Percentiles rank a stretch among this genome's conserved stretches.
Evolutionary conservation across 805 yeast genomes (phyloP).

Genomic region (Cyberlindnera euphorbiae): DNA sequence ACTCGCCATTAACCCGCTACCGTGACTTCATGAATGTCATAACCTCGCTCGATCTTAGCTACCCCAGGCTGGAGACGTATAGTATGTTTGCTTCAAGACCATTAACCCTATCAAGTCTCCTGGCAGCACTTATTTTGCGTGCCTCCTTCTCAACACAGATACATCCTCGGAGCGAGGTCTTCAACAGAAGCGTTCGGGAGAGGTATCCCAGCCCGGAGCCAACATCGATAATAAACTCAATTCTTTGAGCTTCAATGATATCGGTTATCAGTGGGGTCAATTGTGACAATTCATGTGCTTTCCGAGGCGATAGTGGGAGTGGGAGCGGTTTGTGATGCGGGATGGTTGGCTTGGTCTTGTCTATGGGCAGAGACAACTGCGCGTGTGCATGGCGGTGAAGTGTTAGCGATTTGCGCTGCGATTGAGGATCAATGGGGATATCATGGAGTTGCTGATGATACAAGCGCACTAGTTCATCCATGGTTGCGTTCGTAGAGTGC

Average conservation of each 20-base stretch:
- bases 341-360: not conserved
- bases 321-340: not conserved
- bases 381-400: not conserved
- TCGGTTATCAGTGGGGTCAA: constrained; percentile 2
- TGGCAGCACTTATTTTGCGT: not conserved
- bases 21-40: constrained; percentile 3
- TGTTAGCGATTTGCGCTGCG: too few species aligned
- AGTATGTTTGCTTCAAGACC: too few species aligned
- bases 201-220: constrained; percentile 13
- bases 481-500: too few species aligned
- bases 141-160: constrained; percentile 8
- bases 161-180: not conserved
- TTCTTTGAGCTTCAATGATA: not conserved
- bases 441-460: not conserved
- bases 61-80: too few species aligned
- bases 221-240: constrained; percentile 15
- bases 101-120: constrained; percentile 11
- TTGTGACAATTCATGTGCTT: constrained; percentile 12
- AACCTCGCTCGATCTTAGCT: too few species aligned
- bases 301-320: constrained; percentile 9
- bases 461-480: not conserved
- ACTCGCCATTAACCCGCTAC: constrained; percentile 1
- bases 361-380: not conserved
- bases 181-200: constrained; percentile 4
- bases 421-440: not conserved